These are phyloP conservation scores for Shiraia sp. DNA, from an alignment of 2,329 filamentous ascomycete species.

Conservation along the genomic window DNA sequence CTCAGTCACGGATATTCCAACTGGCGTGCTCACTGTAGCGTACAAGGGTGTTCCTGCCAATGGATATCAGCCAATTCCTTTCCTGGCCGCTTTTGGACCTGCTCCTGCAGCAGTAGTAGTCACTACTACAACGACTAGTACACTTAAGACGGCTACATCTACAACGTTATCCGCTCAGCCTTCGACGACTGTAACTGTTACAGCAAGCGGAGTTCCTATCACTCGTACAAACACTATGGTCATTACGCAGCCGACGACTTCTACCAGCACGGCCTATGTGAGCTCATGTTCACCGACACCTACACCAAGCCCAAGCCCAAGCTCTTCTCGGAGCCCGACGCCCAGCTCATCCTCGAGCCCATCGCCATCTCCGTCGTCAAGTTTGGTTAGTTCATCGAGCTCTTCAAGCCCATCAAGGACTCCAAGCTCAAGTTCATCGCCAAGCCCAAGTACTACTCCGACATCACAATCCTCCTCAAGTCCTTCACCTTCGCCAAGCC, in stretches of 20 bases:
- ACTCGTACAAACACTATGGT: background rate
- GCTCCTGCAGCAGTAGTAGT: conserved; percentile 1
- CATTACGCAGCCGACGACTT: background rate
- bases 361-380: background rate
- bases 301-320: background rate
- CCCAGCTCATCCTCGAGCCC: background rate
- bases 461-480: background rate
- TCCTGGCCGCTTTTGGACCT: conserved; percentile 9
- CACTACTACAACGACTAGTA: conserved; percentile 2
- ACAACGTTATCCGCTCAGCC: conserved; percentile 2
- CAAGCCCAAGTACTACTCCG: too few species aligned
- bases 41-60: background rate
- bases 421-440: background rate
- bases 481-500: background rate
- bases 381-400: background rate
- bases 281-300: conserved; percentile 2
- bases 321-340: background rate
- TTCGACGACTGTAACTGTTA: background rate
- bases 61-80: background rate
- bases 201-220: background rate
- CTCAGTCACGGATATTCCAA: background rate
- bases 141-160: background rate
- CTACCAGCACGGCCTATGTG: conserved; percentile 3
- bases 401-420: background rate
- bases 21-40: conserved; percentile 11